Evolutionary conservation across 768 basidiomycete genomes (phyloP).

Genomic region (Leccinellum luteum): DNA sequence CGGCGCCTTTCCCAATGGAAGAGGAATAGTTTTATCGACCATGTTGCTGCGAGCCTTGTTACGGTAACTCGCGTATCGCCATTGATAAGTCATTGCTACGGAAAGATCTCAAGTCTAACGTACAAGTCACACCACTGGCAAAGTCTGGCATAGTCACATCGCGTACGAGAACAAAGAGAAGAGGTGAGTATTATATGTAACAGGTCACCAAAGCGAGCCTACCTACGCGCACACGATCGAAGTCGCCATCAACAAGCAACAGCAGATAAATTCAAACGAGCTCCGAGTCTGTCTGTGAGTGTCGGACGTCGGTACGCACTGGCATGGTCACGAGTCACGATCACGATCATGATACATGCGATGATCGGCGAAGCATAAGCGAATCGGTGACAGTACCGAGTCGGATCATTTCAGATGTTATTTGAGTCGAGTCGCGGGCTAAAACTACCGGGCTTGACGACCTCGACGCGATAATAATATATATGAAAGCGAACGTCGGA

Average conservation of each 20-base stretch:
- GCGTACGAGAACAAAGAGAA: neutral
- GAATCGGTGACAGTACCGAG: conserved; percentile 11
- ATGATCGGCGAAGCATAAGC: conserved; percentile 19
- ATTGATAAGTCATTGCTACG: neutral
- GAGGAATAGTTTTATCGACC: neutral
- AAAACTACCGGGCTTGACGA: neutral
- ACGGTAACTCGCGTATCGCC: neutral
- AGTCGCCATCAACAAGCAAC: neutral
- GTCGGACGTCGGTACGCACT: neutral
- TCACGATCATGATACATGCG: conserved; percentile 4
- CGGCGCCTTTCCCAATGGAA: conserved; percentile 10
- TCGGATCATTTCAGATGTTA: conserved; percentile 13
- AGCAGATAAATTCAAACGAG: neutral
- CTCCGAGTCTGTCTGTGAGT: neutral
- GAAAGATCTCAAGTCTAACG: neutral
- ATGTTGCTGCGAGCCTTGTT: neutral
- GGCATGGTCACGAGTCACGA: neutral
- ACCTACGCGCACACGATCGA: neutral
- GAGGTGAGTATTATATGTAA: neutral
- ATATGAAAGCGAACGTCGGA: neutral
- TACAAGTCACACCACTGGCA: neutral
- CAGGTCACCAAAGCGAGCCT: neutral
- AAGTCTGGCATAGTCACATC: neutral
- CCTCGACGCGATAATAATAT: neutral
- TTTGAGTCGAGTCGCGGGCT: conserved; percentile 2